Evolutionary conservation across 306 rosid species (phyloP).

Genomic region (Medicago truncatula): MtrunA17r5.0-ANR NC_053044.1:46835001-46835500

Average conservation of each 20-base stretch:
- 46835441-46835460: constrained; percentile 36
- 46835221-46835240: constrained; percentile 90
- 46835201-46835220: constrained; percentile 85
- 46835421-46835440: constrained; percentile 27
- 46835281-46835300: constrained; percentile 89
- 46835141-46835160: constrained; percentile 21
- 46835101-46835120: constrained; percentile 87
- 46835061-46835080: constrained; percentile 89
- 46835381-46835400: constrained; percentile 26
- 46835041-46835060: constrained; percentile 97
- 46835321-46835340: constrained; percentile 90
- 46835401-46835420: constrained; percentile 21
- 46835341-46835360: constrained; percentile 92
- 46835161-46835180: constrained; percentile 38
- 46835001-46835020: constrained; percentile 87
- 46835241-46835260: constrained; percentile 95
- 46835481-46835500: constrained; percentile 97
- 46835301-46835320: constrained; percentile 77
- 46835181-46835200: constrained; percentile 57
- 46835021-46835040: constrained; percentile 95
- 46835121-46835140: constrained; percentile 39
- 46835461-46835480: constrained; percentile 41
- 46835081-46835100: constrained; percentile 66
- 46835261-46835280: constrained; percentile 99
- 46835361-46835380: constrained; percentile 99